Evolutionary conservation across 192 early-diverging fungal genomes (phyloP).

Genomic region (Linnemannia zychae): DNA sequence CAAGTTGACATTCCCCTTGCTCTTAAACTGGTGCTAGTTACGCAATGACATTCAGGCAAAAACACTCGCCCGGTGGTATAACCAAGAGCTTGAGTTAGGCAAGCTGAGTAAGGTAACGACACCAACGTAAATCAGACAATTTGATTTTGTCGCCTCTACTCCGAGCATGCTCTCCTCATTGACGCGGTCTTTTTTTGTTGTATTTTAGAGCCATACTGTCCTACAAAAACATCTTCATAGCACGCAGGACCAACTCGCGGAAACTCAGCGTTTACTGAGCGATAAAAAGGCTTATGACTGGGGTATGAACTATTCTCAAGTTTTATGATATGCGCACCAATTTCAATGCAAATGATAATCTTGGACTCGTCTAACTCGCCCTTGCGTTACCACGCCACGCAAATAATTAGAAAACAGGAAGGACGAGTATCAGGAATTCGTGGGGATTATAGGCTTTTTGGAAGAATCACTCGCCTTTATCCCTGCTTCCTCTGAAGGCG

Average conservation of each 20-base stretch:
- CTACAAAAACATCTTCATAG: background rate
- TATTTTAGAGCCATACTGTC: background rate
- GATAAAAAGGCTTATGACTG: background rate
- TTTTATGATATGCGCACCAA: background rate
- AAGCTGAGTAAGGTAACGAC: background rate
- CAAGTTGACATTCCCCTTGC: background rate
- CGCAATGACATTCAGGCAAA: background rate
- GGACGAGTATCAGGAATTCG: constrained; percentile 6
- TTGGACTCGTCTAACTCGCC: too few species aligned
- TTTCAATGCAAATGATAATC: too few species aligned
- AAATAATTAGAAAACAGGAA: background rate
- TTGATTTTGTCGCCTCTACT: background rate
- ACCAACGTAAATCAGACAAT: background rate
- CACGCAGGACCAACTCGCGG: background rate
- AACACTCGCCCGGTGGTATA: background rate
- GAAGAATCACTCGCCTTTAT: constrained; percentile 22
- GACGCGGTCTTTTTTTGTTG: background rate
- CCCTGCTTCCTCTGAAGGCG: background rate
- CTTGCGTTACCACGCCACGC: too few species aligned
- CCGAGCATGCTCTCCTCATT: background rate
- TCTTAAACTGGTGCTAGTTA: background rate
- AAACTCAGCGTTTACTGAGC: background rate
- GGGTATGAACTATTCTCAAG: background rate
- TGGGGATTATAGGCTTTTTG: constrained; percentile 6
- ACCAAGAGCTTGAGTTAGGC: background rate